Evolutionary conservation across 768 basidiomycete species (phyloP), one percentile per base, ranked within the genome.

Genomic region (Leucosporidium scottii): DNA sequence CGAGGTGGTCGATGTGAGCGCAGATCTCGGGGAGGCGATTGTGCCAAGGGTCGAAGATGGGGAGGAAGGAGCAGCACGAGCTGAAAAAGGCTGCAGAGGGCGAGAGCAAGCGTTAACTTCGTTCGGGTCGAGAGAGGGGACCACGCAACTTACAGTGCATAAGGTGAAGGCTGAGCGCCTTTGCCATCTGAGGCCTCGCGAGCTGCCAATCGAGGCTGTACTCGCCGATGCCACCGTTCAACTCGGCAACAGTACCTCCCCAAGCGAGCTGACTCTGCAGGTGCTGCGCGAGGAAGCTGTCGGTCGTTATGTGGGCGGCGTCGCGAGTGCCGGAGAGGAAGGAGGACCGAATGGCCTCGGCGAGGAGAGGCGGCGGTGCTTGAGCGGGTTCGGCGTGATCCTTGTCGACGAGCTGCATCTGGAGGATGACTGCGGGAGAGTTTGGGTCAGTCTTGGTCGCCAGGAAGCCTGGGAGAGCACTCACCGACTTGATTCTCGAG

Each of bases 41-140:
- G 62, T 55, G 53, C 62, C 63, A 68, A 13, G 47, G 31, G 31
- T 55, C 25, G 36, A 68, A 64, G 31, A 51, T n/a, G 3, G 67
- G 67, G 9, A 68, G 59, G 59, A 61, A 68, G 31, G 67, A 62
- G 36, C 67, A 68, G 55, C 67, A 68, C 18, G 67, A 68, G 17
- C 31, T 36, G 67, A 64, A 64, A 34, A 68, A 68, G 27, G 67
- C 62, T 68, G 53, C 15, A 12, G 34, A 36, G 39, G 10, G 39
- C 15, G 3, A 4, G 3, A 28, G 4, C 23, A 36, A n/a, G n/a
- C n/a, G n/a, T n/a, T n/a, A n/a, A n/a, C n/a, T n/a, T n/a, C n/a
- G n/a, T n/a, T n/a, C n/a, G n/a, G n/a, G n/a, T n/a, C n/a, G n/a
- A n/a, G n/a, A n/a, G n/a, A n/a, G n/a, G n/a, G n/a, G n/a, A n/a